A percentile compares a stretch with the other conserved stretches of the same genome.
Conservation (phyloP, 345 rosid genomes). For the Ricinus communis region DNA sequence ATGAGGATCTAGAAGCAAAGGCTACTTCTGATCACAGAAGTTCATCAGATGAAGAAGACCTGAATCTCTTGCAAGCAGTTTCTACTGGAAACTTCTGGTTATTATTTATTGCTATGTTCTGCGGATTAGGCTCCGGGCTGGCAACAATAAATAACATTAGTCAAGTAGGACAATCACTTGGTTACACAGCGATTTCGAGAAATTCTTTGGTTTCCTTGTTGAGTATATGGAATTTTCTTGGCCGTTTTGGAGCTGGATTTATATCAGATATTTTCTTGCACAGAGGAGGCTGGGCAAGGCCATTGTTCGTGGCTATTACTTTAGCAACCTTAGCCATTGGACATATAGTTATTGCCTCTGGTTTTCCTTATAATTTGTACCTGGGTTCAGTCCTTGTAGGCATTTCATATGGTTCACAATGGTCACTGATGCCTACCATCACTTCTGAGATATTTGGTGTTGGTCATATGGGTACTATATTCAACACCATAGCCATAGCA, state of each 20-base stretch:
- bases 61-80: conserved; percentile 56
- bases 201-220: conserved; percentile 68
- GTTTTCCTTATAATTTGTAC: conserved; percentile 60
- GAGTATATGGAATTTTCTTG: conserved; percentile 93
- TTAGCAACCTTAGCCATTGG: conserved; percentile 57
- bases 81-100: conserved; percentile 60
- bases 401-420: conserved; percentile 76
- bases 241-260: conserved; percentile 83
- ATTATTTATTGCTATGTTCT: conserved; percentile 63
- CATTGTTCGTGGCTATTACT: conserved; percentile 66
- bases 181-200: conserved; percentile 55
- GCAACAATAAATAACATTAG: conserved; percentile 77
- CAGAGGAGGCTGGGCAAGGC: conserved; percentile 69
- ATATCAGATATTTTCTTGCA: conserved; percentile 68
- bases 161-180: conserved; percentile 81
- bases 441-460: conserved; percentile 73
- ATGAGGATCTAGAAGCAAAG: conserved; percentile 17
- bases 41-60: conserved; percentile 30
- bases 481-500: conserved; percentile 77
- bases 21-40: conserved; percentile 15
- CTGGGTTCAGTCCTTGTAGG: conserved; percentile 72
- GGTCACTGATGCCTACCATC: conserved; percentile 87
- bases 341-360: conserved; percentile 70
- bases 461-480: conserved; percentile 80
- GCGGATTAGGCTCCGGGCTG: conserved; percentile 78